A percentile compares a stretch with the other conserved stretches of the same genome.
phyloP scores from a whole-genome alignment of 371 early-diverging fungal genomes.

The Actinomucor elegans region DNA sequence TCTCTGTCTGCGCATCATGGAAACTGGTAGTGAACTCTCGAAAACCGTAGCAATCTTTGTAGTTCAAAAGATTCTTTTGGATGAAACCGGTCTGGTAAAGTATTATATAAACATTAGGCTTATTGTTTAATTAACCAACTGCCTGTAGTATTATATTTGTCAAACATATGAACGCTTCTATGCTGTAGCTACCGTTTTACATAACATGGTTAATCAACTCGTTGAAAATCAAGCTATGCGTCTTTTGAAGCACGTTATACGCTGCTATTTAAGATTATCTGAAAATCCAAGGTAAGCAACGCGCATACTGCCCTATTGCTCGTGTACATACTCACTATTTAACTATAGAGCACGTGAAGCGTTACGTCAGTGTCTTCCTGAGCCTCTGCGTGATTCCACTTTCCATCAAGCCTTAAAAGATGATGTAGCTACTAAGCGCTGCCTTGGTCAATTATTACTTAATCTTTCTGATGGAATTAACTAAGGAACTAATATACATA shows the following conservation, averaged over 20 bases:
- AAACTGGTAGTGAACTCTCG: slow-evolving; percentile 93
- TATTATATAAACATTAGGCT: too few species aligned
- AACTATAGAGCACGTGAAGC: slow-evolving; percentile 77
- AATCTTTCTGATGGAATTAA: slow-evolving; percentile 59
- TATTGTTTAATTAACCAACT: too few species aligned
- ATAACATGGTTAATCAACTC: slow-evolving; percentile 92
- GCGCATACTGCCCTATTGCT: too few species aligned
- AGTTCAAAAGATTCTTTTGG: slow-evolving; percentile 94
- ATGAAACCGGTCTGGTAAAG: slow-evolving; percentile 89
- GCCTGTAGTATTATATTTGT: slow-evolving; percentile 84
- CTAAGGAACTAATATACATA: slow-evolving; percentile 5
- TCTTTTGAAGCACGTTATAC: slow-evolving; percentile 92
- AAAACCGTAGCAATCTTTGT: slow-evolving; percentile 99
- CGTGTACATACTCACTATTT: neutral
- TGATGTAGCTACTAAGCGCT: slow-evolving; percentile 79
- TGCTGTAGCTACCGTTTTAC: slow-evolving; percentile 94
- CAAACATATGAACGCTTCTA: slow-evolving; percentile 97
- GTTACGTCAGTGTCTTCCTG: slow-evolving; percentile 85
- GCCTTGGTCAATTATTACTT: slow-evolving; percentile 63
- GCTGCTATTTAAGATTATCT: slow-evolving; percentile 92
- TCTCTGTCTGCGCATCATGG: slow-evolving; percentile 97
- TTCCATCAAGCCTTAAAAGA: slow-evolving; percentile 80
- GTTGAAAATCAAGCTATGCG: slow-evolving; percentile 85
- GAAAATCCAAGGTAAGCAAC: slow-evolving; percentile 90
- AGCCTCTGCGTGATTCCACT: slow-evolving; percentile 78